Percentiles rank a stretch among this genome's conserved stretches.
These are phyloP conservation scores for Neonectria sp. DNA, from an alignment of 2,329 filamentous ascomycete genomes.

Conservation along the genomic window DNA sequence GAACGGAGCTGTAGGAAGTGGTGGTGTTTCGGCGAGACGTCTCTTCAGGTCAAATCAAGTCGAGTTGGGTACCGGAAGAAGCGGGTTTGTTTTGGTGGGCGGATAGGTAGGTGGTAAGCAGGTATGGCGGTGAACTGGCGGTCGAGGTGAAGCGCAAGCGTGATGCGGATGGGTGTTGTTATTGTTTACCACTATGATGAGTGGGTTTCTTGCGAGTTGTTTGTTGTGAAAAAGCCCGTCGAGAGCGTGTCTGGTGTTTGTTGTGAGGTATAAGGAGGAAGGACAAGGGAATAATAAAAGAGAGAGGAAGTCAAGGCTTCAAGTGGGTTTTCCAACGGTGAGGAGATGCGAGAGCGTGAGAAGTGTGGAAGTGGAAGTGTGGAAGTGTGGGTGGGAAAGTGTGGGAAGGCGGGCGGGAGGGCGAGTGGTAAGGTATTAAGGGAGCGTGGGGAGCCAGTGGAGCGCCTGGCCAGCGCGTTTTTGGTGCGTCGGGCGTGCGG, in stretches of 20 bases:
- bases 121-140: background rate
- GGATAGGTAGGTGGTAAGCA: background rate
- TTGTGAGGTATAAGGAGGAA: conserved; percentile 12
- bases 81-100: conserved; percentile 7
- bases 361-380: conserved; percentile 18
- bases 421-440: conserved; percentile 21
- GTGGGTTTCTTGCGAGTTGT: conserved; percentile 2
- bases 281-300: conserved; percentile 6
- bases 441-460: conserved; percentile 15
- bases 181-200: conserved; percentile 16
- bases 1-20: conserved; percentile 60
- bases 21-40: conserved; percentile 16
- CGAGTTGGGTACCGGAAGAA: conserved; percentile 6
- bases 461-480: conserved; percentile 26
- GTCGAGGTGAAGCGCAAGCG: background rate
- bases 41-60: conserved; percentile 15
- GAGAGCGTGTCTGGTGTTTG: conserved; percentile 21
- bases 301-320: conserved; percentile 19
- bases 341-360: conserved; percentile 25
- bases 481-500: conserved; percentile 28
- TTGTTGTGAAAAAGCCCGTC: conserved; percentile 26
- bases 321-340: conserved; percentile 24
- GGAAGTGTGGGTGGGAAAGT: conserved; percentile 17
- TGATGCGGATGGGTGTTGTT: conserved; percentile 16
- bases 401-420: conserved; percentile 19